These are phyloP conservation scores for Candida smagusa DNA, from an alignment of 1,139 yeast genomes.

Conservation along the genomic window DNA sequence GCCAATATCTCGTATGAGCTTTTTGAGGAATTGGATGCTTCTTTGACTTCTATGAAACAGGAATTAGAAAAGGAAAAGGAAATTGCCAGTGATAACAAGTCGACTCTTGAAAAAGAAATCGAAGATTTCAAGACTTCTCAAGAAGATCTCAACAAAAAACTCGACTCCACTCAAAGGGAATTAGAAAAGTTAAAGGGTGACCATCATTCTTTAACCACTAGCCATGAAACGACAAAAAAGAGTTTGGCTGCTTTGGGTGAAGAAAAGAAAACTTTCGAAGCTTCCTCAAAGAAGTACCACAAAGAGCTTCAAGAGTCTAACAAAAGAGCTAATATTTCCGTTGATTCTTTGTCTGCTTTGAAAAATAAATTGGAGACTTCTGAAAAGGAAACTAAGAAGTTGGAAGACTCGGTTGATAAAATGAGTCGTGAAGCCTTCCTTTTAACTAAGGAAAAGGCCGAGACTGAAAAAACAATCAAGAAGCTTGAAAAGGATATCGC, in stretches of 20 bases:
- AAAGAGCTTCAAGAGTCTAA: conserved; percentile 30
- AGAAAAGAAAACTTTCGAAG: conserved; percentile 19
- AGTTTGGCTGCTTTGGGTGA: conserved; percentile 10
- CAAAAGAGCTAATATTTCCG: conserved; percentile 20
- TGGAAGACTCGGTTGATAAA: conserved; percentile 86
- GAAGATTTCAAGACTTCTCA: conserved; percentile 20
- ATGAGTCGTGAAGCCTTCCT: conserved; percentile 82
- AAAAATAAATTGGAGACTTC: conserved; percentile 26
- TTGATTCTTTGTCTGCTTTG: conserved; percentile 20
- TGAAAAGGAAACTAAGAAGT: conserved; percentile 55
- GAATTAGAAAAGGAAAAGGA: conserved; percentile 25
- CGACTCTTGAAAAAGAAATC: conserved; percentile 24
- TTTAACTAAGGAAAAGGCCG: conserved; percentile 58
- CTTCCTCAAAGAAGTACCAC: conserved; percentile 23
- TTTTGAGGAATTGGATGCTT: conserved; percentile 59
- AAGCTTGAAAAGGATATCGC: conserved; percentile 37
- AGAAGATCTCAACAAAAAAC: conserved; percentile 30
- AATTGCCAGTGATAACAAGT: conserved; percentile 22
- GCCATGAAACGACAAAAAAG: conserved; percentile 8
- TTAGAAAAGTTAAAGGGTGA: conserved; percentile 22
- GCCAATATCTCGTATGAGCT: conserved; percentile 65
- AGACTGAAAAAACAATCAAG: conserved; percentile 44
- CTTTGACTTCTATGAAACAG: conserved; percentile 25
- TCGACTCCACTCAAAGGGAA: conserved; percentile 33
- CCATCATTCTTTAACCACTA: conserved; percentile 4